phyloP scores from a whole-genome alignment of 1,284 basidiomycete genomes.

The Marasmius fiardii region DNA sequence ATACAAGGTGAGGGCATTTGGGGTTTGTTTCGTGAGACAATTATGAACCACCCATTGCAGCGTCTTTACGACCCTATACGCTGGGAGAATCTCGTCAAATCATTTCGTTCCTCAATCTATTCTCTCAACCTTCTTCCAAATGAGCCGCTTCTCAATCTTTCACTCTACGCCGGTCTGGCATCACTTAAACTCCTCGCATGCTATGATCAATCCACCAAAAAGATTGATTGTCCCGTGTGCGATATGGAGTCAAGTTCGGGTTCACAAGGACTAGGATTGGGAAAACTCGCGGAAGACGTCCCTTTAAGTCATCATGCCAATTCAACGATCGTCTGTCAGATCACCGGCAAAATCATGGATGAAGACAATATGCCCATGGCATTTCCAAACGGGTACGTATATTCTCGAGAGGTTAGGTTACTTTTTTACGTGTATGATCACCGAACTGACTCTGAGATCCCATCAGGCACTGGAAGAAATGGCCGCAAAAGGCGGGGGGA shows the following conservation, averaged over 20 bases:
- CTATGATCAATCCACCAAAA: constrained; percentile 59
- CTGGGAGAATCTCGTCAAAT: constrained; percentile 71
- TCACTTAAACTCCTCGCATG: constrained; percentile 84
- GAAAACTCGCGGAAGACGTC: constrained; percentile 79
- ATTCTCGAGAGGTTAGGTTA: constrained; percentile 78
- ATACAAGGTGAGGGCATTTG: constrained; percentile 52
- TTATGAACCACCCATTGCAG: constrained; percentile 35
- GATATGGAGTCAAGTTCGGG: constrained; percentile 44
- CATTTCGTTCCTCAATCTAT: constrained; percentile 85
- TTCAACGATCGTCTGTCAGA: constrained; percentile 90
- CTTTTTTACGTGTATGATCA: constrained; percentile 1
- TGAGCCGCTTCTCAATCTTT: constrained; percentile 81
- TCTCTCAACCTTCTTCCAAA: constrained; percentile 82
- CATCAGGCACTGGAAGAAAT: constrained; percentile 78
- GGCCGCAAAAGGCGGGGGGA: constrained; percentile 70
- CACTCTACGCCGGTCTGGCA: constrained; percentile 85
- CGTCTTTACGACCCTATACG: constrained; percentile 77
- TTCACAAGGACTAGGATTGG: constrained; percentile 51
- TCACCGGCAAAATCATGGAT: constrained; percentile 93
- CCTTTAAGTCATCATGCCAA: constrained; percentile 94
- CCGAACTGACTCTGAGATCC: not conserved
- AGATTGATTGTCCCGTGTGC: constrained; percentile 92
- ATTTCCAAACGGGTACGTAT: constrained; percentile 92
- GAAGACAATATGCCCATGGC: constrained; percentile 89
- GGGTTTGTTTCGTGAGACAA: not conserved